phyloP scores from a whole-genome alignment of 805 yeast genomes.

The Candida orba region DNA sequence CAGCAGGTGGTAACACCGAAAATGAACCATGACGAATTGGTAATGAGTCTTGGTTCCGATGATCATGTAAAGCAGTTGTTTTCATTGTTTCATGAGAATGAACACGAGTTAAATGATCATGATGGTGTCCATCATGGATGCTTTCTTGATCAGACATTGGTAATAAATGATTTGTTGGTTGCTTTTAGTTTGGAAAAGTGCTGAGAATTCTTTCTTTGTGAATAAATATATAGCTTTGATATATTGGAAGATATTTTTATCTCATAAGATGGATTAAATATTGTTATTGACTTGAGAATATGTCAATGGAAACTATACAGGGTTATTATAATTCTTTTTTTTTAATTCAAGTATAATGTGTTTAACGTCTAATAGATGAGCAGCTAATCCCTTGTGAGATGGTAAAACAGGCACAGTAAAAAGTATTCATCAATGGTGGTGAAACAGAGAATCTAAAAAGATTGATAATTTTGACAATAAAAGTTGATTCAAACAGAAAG shows the following conservation, averaged over 20 bases:
- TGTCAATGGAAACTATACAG: too few relatives aligned
- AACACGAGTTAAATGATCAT: constrained; percentile 8
- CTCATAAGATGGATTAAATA: neutral
- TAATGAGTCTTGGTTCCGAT: constrained; percentile 38
- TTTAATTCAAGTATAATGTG: too few relatives aligned
- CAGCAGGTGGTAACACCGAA: constrained; percentile 20
- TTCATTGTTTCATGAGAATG: constrained; percentile 30
- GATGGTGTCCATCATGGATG: constrained; percentile 6
- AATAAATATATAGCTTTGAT: too few relatives aligned
- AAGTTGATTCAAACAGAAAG: neutral
- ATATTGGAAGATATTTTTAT: too few relatives aligned
- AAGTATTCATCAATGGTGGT: constrained; percentile 4
- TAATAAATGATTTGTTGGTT: neutral
- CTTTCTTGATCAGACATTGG: constrained; percentile 25
- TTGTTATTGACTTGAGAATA: constrained; percentile 1
- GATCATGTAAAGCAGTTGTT: constrained; percentile 39
- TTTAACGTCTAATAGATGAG: neutral
- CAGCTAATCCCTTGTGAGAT: constrained; percentile 1
- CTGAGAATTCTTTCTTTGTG: too few relatives aligned
- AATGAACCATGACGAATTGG: constrained; percentile 27
- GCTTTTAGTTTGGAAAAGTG: neutral
- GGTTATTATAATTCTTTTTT: too few relatives aligned
- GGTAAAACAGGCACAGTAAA: constrained; percentile 1
- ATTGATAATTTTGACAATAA: neutral
- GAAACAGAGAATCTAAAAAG: neutral